These are phyloP conservation scores for Arabidopsis arenosa DNA, from an alignment of 345 rosid genomes.

Conservation along the genomic window DNA sequence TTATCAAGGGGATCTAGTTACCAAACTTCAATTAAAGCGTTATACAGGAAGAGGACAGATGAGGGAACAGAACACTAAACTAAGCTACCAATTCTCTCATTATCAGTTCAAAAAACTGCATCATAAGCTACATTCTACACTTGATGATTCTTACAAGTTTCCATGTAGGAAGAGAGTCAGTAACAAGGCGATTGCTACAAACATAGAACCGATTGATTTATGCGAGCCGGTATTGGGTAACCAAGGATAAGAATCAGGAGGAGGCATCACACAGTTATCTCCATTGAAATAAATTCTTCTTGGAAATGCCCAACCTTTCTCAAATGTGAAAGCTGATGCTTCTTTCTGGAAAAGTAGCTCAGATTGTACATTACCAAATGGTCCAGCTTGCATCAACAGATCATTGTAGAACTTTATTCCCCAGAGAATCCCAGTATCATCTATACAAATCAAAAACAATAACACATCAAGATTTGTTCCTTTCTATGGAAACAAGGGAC, in stretches of 20 bases:
- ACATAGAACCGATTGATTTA: slow-evolving; percentile 18
- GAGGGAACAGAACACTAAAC: background rate
- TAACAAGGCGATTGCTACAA: slow-evolving; percentile 33
- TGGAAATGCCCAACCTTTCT: slow-evolving; percentile 84
- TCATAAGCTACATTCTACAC: slow-evolving; percentile 19
- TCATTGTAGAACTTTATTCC: slow-evolving; percentile 74
- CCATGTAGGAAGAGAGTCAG: slow-evolving; percentile 7
- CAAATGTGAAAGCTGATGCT: slow-evolving; percentile 57
- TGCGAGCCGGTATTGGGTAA: slow-evolving; percentile 43
- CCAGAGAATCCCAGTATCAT: slow-evolving; percentile 69
- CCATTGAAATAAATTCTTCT: slow-evolving; percentile 67
- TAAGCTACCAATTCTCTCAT: slow-evolving; percentile 6
- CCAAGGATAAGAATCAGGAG: slow-evolving; percentile 54
- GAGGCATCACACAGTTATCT: slow-evolving; percentile 51
- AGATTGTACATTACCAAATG: slow-evolving; percentile 63
- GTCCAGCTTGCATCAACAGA: slow-evolving; percentile 67
- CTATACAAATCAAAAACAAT: slow-evolving; percentile 34
- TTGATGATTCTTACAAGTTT: slow-evolving; percentile 27
- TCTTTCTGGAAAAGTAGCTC: slow-evolving; percentile 73
- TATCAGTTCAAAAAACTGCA: background rate
- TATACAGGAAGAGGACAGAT: background rate
- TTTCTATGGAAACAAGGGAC: background rate
- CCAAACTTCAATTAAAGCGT: background rate
- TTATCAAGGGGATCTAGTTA: background rate
- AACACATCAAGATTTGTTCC: slow-evolving; percentile 15